These are phyloP conservation scores for Cicer arietinum DNA, from an alignment of 306 rosid genomes.

Conservation along the genomic window DNA sequence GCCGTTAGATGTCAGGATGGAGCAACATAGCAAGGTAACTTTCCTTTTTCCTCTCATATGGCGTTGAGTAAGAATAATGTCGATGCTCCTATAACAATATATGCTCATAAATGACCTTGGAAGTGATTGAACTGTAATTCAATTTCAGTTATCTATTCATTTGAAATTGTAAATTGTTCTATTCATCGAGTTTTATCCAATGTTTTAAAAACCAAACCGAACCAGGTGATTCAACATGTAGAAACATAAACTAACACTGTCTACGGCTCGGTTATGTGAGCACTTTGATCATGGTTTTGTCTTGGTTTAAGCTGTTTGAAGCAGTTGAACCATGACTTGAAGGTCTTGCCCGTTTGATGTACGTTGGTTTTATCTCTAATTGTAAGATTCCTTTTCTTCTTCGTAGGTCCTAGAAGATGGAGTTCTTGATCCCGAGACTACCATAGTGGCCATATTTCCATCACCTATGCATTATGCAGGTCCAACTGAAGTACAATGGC, in stretches of 20 bases:
- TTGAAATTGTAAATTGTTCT: conserved; percentile 28
- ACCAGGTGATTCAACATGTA: too few species aligned
- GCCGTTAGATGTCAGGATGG: conserved; percentile 98
- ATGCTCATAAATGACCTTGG: conserved; percentile 11
- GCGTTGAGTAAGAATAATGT: neutral
- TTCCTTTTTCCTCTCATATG: conserved; percentile 33
- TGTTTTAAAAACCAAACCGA: too few species aligned
- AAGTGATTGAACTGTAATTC: conserved; percentile 14
- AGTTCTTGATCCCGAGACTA: conserved; percentile 92
- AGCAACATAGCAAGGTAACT: conserved; percentile 96
- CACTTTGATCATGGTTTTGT: too few species aligned
- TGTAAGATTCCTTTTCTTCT: conserved; percentile 38
- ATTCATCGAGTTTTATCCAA: neutral
- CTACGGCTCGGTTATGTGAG: too few species aligned
- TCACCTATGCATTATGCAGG: conserved; percentile 99
- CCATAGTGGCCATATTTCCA: conserved; percentile 90
- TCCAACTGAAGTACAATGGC: conserved; percentile 99
- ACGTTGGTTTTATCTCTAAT: neutral
- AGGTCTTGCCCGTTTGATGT: too few species aligned
- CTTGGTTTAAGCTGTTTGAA: too few species aligned
- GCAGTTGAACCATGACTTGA: too few species aligned
- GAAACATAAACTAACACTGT: too few species aligned
- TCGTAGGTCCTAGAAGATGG: conserved; percentile 92
- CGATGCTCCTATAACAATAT: conserved; percentile 5
- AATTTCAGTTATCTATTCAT: conserved; percentile 6